phyloP scores from a whole-genome alignment of 202 grass and related monocot genomes.

The Hordeum pubiflorum region DNA sequence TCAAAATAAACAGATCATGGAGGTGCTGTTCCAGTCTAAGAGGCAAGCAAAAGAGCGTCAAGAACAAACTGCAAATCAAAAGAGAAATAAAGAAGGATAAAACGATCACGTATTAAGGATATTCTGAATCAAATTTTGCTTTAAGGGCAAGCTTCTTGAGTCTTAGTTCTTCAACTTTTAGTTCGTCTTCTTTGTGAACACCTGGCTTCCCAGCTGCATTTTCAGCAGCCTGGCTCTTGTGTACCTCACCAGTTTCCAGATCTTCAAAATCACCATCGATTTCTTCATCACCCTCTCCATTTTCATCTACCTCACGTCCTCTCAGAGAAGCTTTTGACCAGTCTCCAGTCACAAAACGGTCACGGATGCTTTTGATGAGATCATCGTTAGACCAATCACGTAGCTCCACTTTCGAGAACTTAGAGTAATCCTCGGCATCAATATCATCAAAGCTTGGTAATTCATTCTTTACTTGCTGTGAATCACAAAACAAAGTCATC shows the following conservation, averaged over 20 bases:
- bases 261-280: constrained; percentile 91
- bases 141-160: constrained; percentile 79
- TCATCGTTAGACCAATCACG: constrained; percentile 77
- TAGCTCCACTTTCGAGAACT: constrained; percentile 50
- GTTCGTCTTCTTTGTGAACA: constrained; percentile 31
- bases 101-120: constrained; percentile 46
- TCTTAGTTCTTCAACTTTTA: constrained; percentile 62
- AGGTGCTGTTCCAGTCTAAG: background rate
- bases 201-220: constrained; percentile 23
- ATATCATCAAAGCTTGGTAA: constrained; percentile 45
- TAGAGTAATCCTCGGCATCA: constrained; percentile 80
- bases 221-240: constrained; percentile 30
- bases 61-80: background rate
- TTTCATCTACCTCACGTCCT: constrained; percentile 45
- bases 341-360: constrained; percentile 91
- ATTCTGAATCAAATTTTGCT: constrained; percentile 87
- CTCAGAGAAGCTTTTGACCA: constrained; percentile 91
- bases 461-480: constrained; percentile 48
- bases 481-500: constrained; percentile 13
- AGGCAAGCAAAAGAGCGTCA: background rate
- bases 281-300: constrained; percentile 52
- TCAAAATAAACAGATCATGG: constrained; percentile 1
- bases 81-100: constrained; percentile 18
- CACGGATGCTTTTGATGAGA: constrained; percentile 60
- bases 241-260: constrained; percentile 79